Base-by-base conservation (phyloP, 108 stramenopile genomes). In the Cylindrotheca fusiformis region DNA sequence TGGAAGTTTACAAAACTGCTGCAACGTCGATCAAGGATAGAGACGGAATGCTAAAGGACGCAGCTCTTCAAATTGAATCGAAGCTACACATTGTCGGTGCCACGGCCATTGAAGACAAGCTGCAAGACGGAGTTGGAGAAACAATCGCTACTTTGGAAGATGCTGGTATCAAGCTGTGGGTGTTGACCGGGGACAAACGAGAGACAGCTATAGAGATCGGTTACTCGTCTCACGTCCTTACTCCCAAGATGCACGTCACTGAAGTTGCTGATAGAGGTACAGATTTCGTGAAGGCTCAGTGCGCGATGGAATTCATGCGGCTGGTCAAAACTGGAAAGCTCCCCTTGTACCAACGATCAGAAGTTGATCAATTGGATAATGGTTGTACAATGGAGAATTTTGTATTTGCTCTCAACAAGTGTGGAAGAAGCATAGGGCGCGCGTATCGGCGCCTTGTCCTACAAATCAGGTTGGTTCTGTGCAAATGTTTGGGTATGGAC, bases 131-230 rank as follows among this genome's bases (percentile, higher is more conserved):
- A 17, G 99, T 98, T 5, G 92, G 96, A 5, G 75, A 91, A 51
- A 92, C 95, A n/a, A 97, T 99, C 51, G 67, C 91, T 3, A 95
- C 83, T 0, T 79, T 99, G 10, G 87, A 69, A 55, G 80, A 83
- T 33, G 99, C 97, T 23, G 96, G 96, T 24, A 96, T 99, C 58
- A 94, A 89, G 68, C 78, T 99, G 6, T 98, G 96, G 96, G 94
- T 99, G 22, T 86, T 99, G 25, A 99, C 99, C 2, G 99, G 99
- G 22, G 99, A 98, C 72, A 99, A 99, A 63, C 66, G 92, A 29
- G 99, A 98, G 66, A 99, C 99, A 4, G 99, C 99, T 21, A 87
- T 97, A 41, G 96, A 98, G 72, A 99, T 99, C 41, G 99, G 95
- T 18, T 96, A 95, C 72, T 90, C 94, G 12, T 92, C 94, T 6